These are phyloP conservation scores for Thelonectria olida DNA, from an alignment of 2,329 filamentous ascomycete species.

Conservation along the genomic window DNA sequence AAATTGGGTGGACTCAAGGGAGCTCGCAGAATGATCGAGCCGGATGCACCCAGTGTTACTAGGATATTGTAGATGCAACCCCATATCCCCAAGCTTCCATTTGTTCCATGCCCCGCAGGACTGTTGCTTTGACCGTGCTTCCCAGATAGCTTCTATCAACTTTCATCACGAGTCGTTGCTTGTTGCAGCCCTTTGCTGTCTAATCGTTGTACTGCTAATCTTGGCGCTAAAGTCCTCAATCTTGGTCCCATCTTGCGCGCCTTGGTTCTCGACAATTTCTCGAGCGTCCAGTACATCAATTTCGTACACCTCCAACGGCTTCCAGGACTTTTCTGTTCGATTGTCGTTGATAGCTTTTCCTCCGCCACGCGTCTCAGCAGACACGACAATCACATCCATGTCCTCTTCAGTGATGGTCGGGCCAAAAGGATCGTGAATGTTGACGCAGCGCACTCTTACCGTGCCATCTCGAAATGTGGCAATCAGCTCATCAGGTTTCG, in stretches of 20 bases:
- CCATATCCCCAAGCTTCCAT: neutral
- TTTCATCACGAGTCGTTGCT: constrained; percentile 19
- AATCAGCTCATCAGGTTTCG: constrained; percentile 41
- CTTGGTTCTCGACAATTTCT: constrained; percentile 54
- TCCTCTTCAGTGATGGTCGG: constrained; percentile 86
- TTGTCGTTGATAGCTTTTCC: constrained; percentile 89
- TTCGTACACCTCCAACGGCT: constrained; percentile 80
- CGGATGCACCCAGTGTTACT: neutral
- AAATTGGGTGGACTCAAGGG: constrained; percentile 15
- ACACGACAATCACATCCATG: constrained; percentile 85
- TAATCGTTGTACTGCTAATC: constrained; percentile 91
- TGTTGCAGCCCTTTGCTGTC: constrained; percentile 57
- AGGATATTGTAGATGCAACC: neutral
- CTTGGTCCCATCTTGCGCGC: constrained; percentile 49
- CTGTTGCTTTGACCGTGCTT: no score
- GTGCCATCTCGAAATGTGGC: constrained; percentile 66
- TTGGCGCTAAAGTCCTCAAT: constrained; percentile 78
- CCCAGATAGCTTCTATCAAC: neutral
- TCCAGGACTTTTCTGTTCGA: constrained; percentile 79
- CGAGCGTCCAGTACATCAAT: constrained; percentile 83
- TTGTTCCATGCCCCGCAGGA: no score
- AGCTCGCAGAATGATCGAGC: neutral
- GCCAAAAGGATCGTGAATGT: constrained; percentile 88
- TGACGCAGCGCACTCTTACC: constrained; percentile 79
- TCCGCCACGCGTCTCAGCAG: constrained; percentile 85